phyloP scores from a whole-genome alignment of 176 grass and related monocot species.

The Avena sativa region DNA sequence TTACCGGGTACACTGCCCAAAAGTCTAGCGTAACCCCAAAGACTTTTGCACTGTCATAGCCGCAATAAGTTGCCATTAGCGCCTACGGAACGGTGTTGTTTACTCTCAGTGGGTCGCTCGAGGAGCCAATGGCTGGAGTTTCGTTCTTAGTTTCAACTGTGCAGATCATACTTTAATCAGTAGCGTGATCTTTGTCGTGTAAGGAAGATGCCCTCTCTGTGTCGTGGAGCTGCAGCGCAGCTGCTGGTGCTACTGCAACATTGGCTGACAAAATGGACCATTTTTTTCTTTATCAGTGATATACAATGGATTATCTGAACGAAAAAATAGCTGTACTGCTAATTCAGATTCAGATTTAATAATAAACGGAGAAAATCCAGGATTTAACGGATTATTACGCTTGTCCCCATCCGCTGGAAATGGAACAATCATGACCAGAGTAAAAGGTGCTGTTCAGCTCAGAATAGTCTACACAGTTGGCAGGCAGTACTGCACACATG shows the following conservation, averaged over 20 bases:
- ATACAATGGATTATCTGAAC: not conserved
- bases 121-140: conserved; percentile 30
- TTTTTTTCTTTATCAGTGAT: not conserved
- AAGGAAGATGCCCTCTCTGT: conserved; percentile 40
- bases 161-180: conserved; percentile 42
- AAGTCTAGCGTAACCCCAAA: conserved; percentile 34
- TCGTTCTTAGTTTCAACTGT: conserved; percentile 39
- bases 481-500: not conserved
- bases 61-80: conserved; percentile 42
- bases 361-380: not conserved
- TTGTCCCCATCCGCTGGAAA: conserved; percentile 11
- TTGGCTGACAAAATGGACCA: not conserved
- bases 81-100: conserved; percentile 45
- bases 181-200: conserved; percentile 19
- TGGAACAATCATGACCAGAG: conserved; percentile 42
- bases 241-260: not conserved
- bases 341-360: not conserved
- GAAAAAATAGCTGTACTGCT: not conserved
- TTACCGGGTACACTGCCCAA: conserved; percentile 38
- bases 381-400: conserved; percentile 28
- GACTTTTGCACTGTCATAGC: conserved; percentile 45
- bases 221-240: conserved; percentile 16
- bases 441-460: conserved; percentile 20
- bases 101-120: conserved; percentile 52
- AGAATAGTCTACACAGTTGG: conserved; percentile 26